phyloP scores from a whole-genome alignment of 1,139 yeast genomes.

The Taphrina pruni region DNA sequence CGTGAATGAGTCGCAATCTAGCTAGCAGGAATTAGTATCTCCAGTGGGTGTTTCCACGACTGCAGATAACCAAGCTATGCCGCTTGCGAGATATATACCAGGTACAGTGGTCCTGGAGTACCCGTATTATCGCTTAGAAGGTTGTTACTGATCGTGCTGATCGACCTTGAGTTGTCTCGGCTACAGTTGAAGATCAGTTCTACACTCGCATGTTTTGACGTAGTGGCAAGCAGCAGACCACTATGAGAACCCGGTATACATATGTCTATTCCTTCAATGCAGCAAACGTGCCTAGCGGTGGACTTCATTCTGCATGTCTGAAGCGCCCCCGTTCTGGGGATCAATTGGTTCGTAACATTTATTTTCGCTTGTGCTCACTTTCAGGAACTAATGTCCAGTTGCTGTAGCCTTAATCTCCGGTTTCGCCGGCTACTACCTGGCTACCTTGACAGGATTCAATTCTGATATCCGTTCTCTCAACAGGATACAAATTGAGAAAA shows the following conservation, averaged over 20 bases:
- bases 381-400: background rate
- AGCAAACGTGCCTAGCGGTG: background rate
- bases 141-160: background rate
- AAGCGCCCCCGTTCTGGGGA: conserved; percentile 18
- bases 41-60: too few species aligned
- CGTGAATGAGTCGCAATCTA: too few species aligned
- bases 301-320: background rate
- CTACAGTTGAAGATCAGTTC: background rate
- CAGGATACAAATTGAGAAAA: background rate
- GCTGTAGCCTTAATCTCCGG: conserved; percentile 13
- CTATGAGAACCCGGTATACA: background rate
- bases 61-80: too few species aligned
- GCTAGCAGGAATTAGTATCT: too few species aligned
- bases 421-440: conserved; percentile 16
- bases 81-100: too few species aligned
- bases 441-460: background rate
- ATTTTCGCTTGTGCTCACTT: background rate
- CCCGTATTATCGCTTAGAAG: too few species aligned
- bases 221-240: background rate
- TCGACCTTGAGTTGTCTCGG: background rate
- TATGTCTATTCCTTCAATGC: background rate
- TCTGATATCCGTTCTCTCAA: background rate
- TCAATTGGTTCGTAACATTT: background rate
- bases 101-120: too few species aligned
- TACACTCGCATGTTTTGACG: background rate